Conservation (phyloP, 106 monocot species). For the Apostasia ramifera region DNA sequence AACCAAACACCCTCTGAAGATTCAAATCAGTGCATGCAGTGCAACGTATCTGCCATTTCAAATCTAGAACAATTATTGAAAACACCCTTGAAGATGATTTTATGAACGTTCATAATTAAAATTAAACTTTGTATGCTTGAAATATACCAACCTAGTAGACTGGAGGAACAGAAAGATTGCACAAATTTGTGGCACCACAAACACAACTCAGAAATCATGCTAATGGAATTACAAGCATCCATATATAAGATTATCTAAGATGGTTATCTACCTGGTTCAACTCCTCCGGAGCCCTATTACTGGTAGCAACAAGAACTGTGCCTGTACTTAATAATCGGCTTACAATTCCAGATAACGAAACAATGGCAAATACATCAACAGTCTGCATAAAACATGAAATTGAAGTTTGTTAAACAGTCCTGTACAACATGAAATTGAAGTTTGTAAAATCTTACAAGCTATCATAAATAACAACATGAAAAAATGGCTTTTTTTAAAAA, state of each 20-base stretch:
- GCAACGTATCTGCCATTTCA: too few species aligned
- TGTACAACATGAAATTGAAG: background rate
- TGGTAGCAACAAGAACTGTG: constrained; percentile 87
- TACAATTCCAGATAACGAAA: constrained; percentile 92
- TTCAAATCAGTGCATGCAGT: too few species aligned
- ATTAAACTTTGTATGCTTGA: too few species aligned
- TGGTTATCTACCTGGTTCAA: constrained; percentile 70
- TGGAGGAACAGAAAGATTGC: too few species aligned
- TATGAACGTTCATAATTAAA: too few species aligned
- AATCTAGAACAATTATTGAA: too few species aligned
- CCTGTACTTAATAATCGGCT: constrained; percentile 87
- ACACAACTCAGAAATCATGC: background rate
- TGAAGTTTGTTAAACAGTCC: background rate
- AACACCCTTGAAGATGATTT: too few species aligned
- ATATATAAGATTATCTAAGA: background rate
- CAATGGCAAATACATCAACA: constrained; percentile 97
- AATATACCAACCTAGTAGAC: too few species aligned
- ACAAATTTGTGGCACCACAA: too few species aligned
- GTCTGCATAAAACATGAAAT: constrained; percentile 46
- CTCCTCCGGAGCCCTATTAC: constrained; percentile 92
- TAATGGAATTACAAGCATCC: background rate
- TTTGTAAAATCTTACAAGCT: background rate
- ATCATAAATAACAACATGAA: background rate
- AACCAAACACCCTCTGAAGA: too few species aligned
- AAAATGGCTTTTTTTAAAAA: too few species aligned